A percentile compares a stretch with the other conserved stretches of the same genome.
Conservation (phyloP, 1,284 basidiomycete species). For the Violaceomyces palustris region DNA sequence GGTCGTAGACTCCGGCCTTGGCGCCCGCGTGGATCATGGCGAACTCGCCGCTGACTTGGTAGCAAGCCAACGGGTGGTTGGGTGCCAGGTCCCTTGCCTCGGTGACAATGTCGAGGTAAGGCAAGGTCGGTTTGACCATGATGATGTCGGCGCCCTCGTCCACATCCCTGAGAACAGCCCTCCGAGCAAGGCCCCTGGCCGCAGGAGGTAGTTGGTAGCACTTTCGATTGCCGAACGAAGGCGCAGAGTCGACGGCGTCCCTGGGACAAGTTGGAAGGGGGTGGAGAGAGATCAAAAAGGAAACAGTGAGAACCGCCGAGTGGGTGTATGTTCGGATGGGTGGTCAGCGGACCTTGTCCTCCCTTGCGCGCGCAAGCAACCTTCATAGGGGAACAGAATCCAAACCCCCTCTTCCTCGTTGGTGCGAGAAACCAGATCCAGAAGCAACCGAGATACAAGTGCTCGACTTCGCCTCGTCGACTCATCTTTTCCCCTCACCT, state of each 20-base stretch:
- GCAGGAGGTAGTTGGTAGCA: slow-evolving; percentile 93
- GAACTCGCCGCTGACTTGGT: slow-evolving; percentile 74
- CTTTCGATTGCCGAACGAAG: slow-evolving; percentile 88
- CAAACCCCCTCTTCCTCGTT: too few species aligned
- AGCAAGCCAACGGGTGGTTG: slow-evolving; percentile 85
- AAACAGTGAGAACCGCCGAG: too few species aligned
- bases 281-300: too few species aligned
- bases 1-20: slow-evolving; percentile 81
- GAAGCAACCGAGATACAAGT: too few species aligned
- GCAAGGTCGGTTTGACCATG: slow-evolving; percentile 96
- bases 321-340: too few species aligned
- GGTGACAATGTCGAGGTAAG: slow-evolving; percentile 91
- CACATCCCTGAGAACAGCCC: slow-evolving; percentile 84
- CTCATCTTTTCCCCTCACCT: slow-evolving; percentile 61
- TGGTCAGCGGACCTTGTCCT: too few species aligned
- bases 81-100: slow-evolving; percentile 77
- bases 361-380: too few species aligned
- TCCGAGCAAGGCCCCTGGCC: slow-evolving; percentile 81
- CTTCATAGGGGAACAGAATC: too few species aligned
- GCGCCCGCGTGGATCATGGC: slow-evolving; percentile 95
- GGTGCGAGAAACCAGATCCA: too few species aligned
- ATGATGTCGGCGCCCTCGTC: slow-evolving; percentile 95
- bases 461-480: too few species aligned
- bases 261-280: slow-evolving; percentile 56
- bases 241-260: slow-evolving; percentile 91